These are phyloP conservation scores for Solanum hybrid DNA, from an alignment of 305 asterid genomes.

Conservation along the genomic window DNA sequence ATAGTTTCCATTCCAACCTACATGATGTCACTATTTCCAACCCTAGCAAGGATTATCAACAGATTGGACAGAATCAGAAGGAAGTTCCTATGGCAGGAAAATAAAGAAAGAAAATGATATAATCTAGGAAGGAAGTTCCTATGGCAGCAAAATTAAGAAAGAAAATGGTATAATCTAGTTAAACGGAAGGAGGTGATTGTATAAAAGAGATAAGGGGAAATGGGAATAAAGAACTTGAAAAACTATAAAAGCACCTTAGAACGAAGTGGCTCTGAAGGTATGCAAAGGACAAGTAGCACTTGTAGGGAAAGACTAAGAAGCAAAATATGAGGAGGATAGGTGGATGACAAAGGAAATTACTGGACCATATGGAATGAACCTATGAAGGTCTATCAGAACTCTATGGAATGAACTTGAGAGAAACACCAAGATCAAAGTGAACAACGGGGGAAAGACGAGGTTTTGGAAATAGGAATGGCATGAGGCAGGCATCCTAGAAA, in stretches of 20 bases:
- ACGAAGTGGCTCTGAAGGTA: neutral
- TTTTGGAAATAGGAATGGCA: neutral
- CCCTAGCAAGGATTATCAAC: neutral
- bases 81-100: neutral
- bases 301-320: neutral
- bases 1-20: neutral
- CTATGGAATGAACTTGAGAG: neutral
- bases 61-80: neutral
- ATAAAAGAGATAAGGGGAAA: neutral
- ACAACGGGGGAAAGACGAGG: neutral
- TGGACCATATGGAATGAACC: neutral
- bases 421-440: neutral
- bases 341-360: neutral
- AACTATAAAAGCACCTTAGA: neutral
- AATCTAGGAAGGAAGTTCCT: neutral
- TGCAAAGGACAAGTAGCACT: neutral
- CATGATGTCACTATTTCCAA: neutral
- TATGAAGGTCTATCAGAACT: neutral
- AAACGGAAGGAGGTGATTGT: neutral
- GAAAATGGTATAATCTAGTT: neutral
- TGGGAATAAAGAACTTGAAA: neutral
- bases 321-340: neutral
- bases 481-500: neutral
- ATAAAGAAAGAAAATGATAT: neutral
- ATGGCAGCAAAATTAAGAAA: neutral